These are phyloP conservation scores for Microdochium trichocladiopsis DNA, from an alignment of 2,329 filamentous ascomycete genomes.

Conservation along the genomic window DNA sequence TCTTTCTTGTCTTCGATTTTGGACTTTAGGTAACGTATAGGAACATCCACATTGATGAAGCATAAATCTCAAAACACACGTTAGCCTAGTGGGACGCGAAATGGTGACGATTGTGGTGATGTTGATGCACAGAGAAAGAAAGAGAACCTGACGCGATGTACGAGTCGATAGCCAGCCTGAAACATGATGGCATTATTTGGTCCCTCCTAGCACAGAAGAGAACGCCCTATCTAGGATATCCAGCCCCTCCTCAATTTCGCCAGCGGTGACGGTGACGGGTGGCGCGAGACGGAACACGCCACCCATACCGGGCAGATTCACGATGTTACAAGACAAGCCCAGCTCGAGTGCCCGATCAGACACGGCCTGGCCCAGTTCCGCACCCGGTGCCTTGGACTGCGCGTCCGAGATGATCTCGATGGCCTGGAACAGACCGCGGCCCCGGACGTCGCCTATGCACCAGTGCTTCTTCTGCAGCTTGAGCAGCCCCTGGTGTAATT, in stretches of 20 bases:
- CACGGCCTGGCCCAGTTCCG: slow-evolving; percentile 33
- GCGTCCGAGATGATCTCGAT: slow-evolving; percentile 41
- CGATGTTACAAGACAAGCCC: slow-evolving; percentile 42
- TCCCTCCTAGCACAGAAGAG: neutral
- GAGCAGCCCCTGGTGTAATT: slow-evolving; percentile 33
- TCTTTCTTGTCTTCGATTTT: too few relatives aligned
- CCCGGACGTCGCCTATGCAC: slow-evolving; percentile 46
- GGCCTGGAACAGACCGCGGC: slow-evolving; percentile 40
- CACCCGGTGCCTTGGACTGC: slow-evolving; percentile 31
- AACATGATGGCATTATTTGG: too few relatives aligned
- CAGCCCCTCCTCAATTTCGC: slow-evolving; percentile 37
- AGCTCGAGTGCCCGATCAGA: slow-evolving; percentile 33
- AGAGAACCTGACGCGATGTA: too few relatives aligned
- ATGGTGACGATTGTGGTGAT: too few relatives aligned
- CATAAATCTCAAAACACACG: too few relatives aligned
- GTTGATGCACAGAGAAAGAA: too few relatives aligned
- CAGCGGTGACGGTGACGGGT: slow-evolving; percentile 37
- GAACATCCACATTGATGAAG: too few relatives aligned
- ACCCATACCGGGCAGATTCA: slow-evolving; percentile 36
- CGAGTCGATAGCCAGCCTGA: too few relatives aligned
- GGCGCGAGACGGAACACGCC: slow-evolving; percentile 45
- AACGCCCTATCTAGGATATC: slow-evolving; percentile 43
- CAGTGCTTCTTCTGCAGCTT: slow-evolving; percentile 38
- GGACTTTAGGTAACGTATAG: too few relatives aligned
- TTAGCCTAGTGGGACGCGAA: too few relatives aligned